Evolutionary conservation across 768 basidiomycete genomes (phyloP).

Genomic region (Mycena rebaudengoi): DNA sequence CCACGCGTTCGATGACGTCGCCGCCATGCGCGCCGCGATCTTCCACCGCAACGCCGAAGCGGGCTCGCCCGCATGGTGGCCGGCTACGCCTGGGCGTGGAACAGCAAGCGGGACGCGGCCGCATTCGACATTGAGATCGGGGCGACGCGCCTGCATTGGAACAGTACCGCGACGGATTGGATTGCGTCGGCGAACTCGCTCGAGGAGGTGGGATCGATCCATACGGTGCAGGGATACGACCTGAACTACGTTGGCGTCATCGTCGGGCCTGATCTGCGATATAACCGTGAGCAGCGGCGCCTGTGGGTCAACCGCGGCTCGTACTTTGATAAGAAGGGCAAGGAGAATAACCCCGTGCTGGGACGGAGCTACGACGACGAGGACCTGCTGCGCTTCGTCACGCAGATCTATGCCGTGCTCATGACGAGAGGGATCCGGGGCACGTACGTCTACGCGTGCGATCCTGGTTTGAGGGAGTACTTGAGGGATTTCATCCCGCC

Average conservation of each 20-base stretch:
- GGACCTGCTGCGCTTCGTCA: constrained; percentile 17
- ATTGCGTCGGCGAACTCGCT: constrained; percentile 17
- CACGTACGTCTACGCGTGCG: constrained; percentile 21
- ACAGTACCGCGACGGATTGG: constrained; percentile 18
- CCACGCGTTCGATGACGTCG: constrained; percentile 11
- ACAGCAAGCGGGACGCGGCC: constrained; percentile 7
- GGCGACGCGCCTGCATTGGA: constrained; percentile 17
- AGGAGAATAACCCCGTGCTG: constrained; percentile 20
- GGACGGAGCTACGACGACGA: constrained; percentile 14
- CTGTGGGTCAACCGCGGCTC: constrained; percentile 13
- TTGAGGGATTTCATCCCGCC: constrained; percentile 19
- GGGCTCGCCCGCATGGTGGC: constrained; percentile 19
- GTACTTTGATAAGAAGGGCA: constrained; percentile 19
- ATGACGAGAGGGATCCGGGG: constrained; percentile 19
- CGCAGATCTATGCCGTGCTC: constrained; percentile 19
- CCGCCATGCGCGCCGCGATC: constrained; percentile 19
- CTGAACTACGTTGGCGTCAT: constrained; percentile 17
- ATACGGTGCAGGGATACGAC: constrained; percentile 21
- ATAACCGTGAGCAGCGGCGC: constrained; percentile 12
- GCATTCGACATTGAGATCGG: constrained; percentile 19
- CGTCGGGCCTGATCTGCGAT: constrained; percentile 16
- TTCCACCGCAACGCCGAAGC: constrained; percentile 13
- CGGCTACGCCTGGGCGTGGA: constrained; percentile 17
- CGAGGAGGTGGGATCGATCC: constrained; percentile 19
- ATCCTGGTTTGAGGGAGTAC: constrained; percentile 18